These are phyloP conservation scores for Phytophthora rubi DNA, from an alignment of 352 stramenopile genomes.

Conservation along the genomic window DNA sequence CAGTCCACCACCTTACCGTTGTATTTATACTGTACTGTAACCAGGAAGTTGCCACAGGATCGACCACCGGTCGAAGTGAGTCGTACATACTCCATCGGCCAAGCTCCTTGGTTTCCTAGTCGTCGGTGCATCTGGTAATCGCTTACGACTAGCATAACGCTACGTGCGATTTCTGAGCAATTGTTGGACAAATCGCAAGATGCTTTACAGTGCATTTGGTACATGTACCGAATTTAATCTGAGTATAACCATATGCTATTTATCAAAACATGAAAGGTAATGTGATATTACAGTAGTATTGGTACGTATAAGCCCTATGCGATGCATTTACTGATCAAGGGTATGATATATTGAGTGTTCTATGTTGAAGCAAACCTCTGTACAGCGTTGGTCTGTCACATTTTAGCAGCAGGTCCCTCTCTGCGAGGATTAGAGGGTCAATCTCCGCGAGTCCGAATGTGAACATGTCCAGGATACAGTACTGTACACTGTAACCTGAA, in stretches of 20 bases:
- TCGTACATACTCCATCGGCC: neutral
- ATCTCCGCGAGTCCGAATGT: constrained; percentile 5
- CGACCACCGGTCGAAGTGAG: constrained; percentile 1
- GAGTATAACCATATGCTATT: too few relatives aligned
- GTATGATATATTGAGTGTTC: too few relatives aligned
- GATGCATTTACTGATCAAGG: too few relatives aligned
- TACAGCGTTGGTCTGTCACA: constrained; percentile 26
- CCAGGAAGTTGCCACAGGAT: neutral
- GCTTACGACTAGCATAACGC: constrained; percentile 2
- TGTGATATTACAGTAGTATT: too few relatives aligned
- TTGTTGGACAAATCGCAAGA: constrained; percentile 18
- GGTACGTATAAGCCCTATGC: too few relatives aligned
- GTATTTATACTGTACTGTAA: neutral
- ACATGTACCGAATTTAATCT: constrained; percentile 10
- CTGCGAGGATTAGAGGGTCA: constrained; percentile 35
- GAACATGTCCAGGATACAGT: neutral
- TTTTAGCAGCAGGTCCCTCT: constrained; percentile 25
- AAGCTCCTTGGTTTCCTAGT: neutral
- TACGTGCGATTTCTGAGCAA: constrained; percentile 9
- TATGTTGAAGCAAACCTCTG: too few relatives aligned
- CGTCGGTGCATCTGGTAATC: neutral
- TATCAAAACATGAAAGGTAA: too few relatives aligned
- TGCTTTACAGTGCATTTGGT: neutral
- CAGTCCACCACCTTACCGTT: constrained; percentile 21
- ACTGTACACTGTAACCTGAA: neutral